Conservation (phyloP, 306 rosid species). For the Prosopis cineraria region DNA sequence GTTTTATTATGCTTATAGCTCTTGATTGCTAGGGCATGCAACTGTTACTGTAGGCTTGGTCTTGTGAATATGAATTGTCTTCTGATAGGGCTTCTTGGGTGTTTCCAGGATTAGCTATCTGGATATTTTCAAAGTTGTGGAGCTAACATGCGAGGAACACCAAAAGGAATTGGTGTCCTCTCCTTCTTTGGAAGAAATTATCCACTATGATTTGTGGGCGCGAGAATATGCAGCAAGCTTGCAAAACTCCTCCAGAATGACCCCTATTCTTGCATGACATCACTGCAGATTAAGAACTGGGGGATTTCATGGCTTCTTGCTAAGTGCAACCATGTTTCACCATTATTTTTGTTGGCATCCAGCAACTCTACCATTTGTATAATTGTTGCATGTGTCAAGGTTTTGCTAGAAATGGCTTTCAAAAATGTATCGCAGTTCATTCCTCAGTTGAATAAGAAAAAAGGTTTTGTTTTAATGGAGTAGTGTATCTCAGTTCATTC, state of each 20-base stretch:
- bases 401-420: neutral
- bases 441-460: constrained; percentile 14
- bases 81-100: constrained; percentile 3
- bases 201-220: constrained; percentile 92
- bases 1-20: neutral
- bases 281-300: neutral
- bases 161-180: constrained; percentile 57
- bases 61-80: neutral
- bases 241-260: constrained; percentile 46
- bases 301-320: constrained; percentile 20
- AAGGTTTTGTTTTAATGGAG: constrained; percentile 19
- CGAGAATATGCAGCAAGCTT: constrained; percentile 72
- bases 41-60: neutral
- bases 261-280: constrained; percentile 66
- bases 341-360: constrained; percentile 23
- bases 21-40: neutral
- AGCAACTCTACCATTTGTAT: constrained; percentile 31
- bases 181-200: constrained; percentile 92
- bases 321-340: constrained; percentile 16
- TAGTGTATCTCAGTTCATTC: too few species aligned
- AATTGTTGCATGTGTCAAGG: neutral
- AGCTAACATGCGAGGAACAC: constrained; percentile 88
- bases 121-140: constrained; percentile 93
- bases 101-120: constrained; percentile 80
- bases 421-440: constrained; percentile 12